These are phyloP conservation scores for Lotmaria passim DNA, from an alignment of 208 protist species.

Conservation along the genomic window DNA sequence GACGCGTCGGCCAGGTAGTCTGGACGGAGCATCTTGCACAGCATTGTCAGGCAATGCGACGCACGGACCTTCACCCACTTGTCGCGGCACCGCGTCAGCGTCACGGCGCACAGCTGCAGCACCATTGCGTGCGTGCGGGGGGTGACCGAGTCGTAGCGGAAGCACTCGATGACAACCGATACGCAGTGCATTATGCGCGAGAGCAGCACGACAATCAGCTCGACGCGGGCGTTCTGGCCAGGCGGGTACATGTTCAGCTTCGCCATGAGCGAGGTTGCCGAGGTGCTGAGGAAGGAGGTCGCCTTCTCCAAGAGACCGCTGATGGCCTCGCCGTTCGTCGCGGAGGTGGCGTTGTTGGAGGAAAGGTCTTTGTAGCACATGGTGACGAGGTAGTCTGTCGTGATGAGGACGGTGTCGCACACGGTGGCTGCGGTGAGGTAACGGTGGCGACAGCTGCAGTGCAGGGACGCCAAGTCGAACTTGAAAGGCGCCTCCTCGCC, in stretches of 20 bases:
- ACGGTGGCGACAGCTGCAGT: constrained; percentile 61
- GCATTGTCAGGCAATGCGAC: constrained; percentile 58
- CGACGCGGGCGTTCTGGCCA: constrained; percentile 22
- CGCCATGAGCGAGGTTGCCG: constrained; percentile 46
- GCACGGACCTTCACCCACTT: constrained; percentile 73
- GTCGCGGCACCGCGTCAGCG: constrained; percentile 62
- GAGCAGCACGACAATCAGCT: constrained; percentile 47
- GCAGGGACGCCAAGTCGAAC: constrained; percentile 82
- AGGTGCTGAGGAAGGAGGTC: constrained; percentile 62
- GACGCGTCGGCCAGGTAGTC: constrained; percentile 62
- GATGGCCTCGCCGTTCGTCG: constrained; percentile 63
- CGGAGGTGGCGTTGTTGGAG: constrained; percentile 11
- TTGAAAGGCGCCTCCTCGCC: constrained; percentile 77
- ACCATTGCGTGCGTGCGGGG: constrained; percentile 63
- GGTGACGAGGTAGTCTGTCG: constrained; percentile 75
- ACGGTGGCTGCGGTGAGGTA: constrained; percentile 59
- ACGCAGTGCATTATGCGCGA: constrained; percentile 78
- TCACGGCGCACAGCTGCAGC: constrained; percentile 73
- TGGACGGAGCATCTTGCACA: constrained; percentile 58
- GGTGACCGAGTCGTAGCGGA: constrained; percentile 75
- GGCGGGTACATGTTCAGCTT: constrained; percentile 32
- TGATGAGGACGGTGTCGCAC: constrained; percentile 73
- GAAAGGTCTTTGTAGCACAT: constrained; percentile 72
- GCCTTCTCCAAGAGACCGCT: constrained; percentile 72
- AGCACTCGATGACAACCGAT: constrained; percentile 76